Evolutionary conservation across 2,329 filamentous ascomycete species (phyloP).

Genomic region (Sporothrix schenckii): DNA sequence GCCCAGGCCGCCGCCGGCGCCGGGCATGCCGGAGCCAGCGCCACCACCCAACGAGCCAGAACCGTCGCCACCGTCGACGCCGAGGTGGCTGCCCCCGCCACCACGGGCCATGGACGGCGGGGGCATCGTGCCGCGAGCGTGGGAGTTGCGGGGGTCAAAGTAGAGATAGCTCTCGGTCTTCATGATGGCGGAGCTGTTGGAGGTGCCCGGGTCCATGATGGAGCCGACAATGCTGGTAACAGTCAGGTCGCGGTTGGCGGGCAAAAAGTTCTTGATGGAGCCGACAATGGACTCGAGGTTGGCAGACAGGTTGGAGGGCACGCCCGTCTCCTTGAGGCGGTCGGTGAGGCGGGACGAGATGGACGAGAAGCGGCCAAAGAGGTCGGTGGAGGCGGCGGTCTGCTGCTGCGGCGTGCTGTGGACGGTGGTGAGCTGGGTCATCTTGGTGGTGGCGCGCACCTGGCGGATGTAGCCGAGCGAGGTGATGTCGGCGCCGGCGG

Average conservation of each 20-base stretch:
- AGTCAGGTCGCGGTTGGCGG: conserved; percentile 90
- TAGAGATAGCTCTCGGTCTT: conserved; percentile 97
- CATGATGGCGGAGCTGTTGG: conserved; percentile 86
- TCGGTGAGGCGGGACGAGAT: conserved; percentile 92
- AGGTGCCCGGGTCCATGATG: conserved; percentile 92
- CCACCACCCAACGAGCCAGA: conserved; percentile 45
- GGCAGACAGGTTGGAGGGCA: conserved; percentile 67
- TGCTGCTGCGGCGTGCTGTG: conserved; percentile 71
- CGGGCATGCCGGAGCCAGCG: conserved; percentile 43
- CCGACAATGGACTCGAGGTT: conserved; percentile 95
- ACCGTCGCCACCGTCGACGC: conserved; percentile 40
- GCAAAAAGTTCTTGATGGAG: conserved; percentile 97
- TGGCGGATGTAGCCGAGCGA: conserved; percentile 85
- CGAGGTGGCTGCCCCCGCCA: conserved; percentile 44
- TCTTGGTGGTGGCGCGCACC: conserved; percentile 76
- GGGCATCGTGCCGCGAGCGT: conserved; percentile 88
- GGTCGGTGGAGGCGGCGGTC: conserved; percentile 64
- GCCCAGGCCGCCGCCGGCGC: conserved; percentile 40
- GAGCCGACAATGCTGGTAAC: conserved; percentile 98
- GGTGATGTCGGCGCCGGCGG: conserved; percentile 73
- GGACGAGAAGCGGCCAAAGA: conserved; percentile 92
- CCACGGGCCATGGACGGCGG: conserved; percentile 67
- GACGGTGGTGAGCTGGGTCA: conserved; percentile 95
- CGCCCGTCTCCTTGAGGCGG: conserved; percentile 85
- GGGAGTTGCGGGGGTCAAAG: conserved; percentile 92